A percentile compares a stretch with the other conserved stretches of the same genome.
phyloP scores from a whole-genome alignment of 176 grass and related monocot genomes.

The Aegilops sharonensis region DNA sequence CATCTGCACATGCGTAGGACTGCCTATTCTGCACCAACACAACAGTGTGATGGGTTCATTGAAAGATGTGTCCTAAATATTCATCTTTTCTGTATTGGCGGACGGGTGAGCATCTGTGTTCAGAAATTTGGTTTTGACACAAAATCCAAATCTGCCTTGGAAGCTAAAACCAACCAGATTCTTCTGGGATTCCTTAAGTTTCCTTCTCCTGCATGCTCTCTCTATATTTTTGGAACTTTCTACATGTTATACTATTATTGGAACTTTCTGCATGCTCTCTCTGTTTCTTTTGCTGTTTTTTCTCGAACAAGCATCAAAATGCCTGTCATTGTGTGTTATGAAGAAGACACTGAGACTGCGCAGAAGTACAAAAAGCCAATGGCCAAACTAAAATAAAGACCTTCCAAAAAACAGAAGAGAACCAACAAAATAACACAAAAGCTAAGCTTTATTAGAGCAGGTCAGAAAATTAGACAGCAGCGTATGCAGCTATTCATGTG shows the following conservation, averaged over 20 bases:
- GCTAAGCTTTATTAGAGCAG: background rate
- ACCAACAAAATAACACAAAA: background rate
- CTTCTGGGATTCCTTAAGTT: background rate
- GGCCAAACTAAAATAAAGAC: background rate
- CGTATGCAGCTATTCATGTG: background rate
- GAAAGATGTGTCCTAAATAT: background rate
- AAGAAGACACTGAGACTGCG: background rate
- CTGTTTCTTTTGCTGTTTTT: background rate
- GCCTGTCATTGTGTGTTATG: background rate
- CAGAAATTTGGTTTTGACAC: background rate
- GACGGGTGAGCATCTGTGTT: background rate
- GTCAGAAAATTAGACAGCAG: background rate
- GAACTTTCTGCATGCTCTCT: background rate
- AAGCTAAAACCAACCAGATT: background rate
- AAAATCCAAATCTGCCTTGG: background rate
- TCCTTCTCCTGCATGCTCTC: background rate
- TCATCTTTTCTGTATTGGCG: too few species aligned
- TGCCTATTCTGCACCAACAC: too few species aligned
- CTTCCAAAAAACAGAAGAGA: background rate
- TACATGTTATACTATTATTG: background rate
- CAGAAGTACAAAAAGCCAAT: background rate
- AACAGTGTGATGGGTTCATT: background rate
- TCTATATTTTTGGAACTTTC: background rate
- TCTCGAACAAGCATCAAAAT: background rate
- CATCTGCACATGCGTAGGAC: background rate